Base-by-base conservation (phyloP, 805 yeast species). In the Cyberlindnera maritima region DNA sequence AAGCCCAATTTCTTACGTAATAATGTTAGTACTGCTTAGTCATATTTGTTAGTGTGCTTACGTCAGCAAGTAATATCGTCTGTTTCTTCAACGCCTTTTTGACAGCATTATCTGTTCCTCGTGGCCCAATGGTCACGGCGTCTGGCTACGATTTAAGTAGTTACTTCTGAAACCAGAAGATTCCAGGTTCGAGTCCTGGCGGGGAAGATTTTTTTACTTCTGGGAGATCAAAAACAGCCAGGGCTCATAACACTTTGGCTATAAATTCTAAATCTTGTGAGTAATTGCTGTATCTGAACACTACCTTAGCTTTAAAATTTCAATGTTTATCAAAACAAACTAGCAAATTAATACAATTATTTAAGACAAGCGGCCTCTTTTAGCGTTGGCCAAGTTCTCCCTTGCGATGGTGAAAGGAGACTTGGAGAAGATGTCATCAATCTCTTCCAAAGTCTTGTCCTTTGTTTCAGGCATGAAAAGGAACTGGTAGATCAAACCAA, bases 101-200 rank as follows among this genome's bases (percentile, higher is more conserved):
- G 36, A 13, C 18, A 12, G 10, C 18, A n/a, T 20, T 36, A 58
- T 61, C 71, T 70, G 74, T 78, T 78, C 83, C 82, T 78, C 82
- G 80, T 78, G 83, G 82, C 83, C 83, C 81, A 78, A 78, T 78
- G 83, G 83, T 78, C 80, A 77, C 78, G 83, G 82, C 82, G 82
- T 78, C 81, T 76, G 83, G 81, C 82, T 78, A 77, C 82, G 82
- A 74, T 70, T 64, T 61, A 54, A 55, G 71, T 69, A 66, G 74
- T 63, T 53, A 61, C 64, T 50, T 73, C 76, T 54, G 68, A 46
- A 57, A 60, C 64, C 64, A 60, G 64, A 60, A 60, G 64, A 60
- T 59, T 60, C 64, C 64, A 60, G 64, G 64, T 60, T 60, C 64
- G 64, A 60, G 61, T 59, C 64, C 64, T 60, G 64, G 64, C 64